phyloP scores from a whole-genome alignment of 805 yeast species.

The Pichia cabralensis region DNA sequence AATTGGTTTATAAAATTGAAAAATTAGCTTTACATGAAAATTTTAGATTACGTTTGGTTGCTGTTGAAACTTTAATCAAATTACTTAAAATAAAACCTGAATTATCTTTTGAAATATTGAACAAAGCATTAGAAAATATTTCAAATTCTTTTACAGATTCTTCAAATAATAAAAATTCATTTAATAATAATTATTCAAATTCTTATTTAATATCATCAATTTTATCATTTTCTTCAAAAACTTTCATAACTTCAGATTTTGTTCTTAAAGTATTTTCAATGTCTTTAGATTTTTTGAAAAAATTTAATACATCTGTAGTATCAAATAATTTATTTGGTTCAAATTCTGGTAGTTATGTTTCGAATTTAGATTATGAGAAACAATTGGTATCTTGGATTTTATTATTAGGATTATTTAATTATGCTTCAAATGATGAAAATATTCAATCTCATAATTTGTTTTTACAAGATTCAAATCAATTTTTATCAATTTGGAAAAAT shows the following conservation, averaged over 20 bases:
- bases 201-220: conserved; percentile 25
- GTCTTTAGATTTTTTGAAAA: conserved; percentile 22
- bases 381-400: conserved; percentile 51
- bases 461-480: conserved; percentile 45
- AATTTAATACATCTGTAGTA: conserved; percentile 27
- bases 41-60: conserved; percentile 31
- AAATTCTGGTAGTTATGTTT: conserved; percentile 20
- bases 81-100: conserved; percentile 28
- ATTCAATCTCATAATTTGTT: conserved; percentile 37
- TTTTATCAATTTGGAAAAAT: conserved; percentile 55
- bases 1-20: conserved; percentile 27
- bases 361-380: conserved; percentile 25
- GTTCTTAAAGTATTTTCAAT: conserved; percentile 22
- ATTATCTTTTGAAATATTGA: conserved; percentile 21
- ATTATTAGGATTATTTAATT: conserved; percentile 53
- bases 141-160: conserved; percentile 25
- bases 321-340: conserved; percentile 24
- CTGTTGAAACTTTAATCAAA: conserved; percentile 28
- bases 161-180: conserved; percentile 18
- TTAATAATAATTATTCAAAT: conserved; percentile 24
- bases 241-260: conserved; percentile 24
- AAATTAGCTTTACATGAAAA: conserved; percentile 29
- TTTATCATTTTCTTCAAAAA: conserved; percentile 22
- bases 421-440: conserved; percentile 22
- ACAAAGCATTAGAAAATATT: conserved; percentile 27